phyloP scores from a whole-genome alignment of 257 asterid species.

The Solanum chmielewskii region DNA sequence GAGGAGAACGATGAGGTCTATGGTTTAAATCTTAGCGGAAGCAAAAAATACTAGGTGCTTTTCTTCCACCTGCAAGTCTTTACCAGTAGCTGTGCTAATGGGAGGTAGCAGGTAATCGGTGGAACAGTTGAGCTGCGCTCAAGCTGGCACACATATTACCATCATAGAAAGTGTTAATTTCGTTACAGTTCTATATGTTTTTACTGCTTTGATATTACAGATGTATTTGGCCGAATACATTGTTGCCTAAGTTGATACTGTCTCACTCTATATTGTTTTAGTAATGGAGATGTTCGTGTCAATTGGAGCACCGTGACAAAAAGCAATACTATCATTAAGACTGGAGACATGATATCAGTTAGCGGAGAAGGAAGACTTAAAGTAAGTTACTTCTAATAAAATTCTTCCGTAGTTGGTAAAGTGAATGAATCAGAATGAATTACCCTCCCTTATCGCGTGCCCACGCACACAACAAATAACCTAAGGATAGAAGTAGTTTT shows the following conservation, averaged over 20 bases:
- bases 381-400: slow-evolving; percentile 19
- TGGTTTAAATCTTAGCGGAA: neutral
- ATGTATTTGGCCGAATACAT: neutral
- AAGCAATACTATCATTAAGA: slow-evolving; percentile 50
- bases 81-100: neutral
- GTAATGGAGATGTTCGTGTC: slow-evolving; percentile 82
- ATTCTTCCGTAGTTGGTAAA: neutral
- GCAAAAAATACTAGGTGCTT: neutral
- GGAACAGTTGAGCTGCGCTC: neutral
- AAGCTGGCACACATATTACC: neutral
- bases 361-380: slow-evolving; percentile 75
- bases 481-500: neutral
- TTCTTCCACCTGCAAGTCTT: neutral
- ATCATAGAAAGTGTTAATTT: neutral
- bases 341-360: slow-evolving; percentile 72
- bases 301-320: slow-evolving; percentile 69
- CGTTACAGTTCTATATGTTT: neutral
- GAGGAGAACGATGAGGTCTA: neutral
- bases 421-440: neutral
- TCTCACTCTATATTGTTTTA: slow-evolving; percentile 11
- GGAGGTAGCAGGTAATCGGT: neutral
- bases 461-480: neutral
- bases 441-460: neutral
- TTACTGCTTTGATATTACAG: neutral
- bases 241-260: neutral